Evolutionary conservation across 2,329 filamentous ascomycete species (phyloP), one percentile per base, ranked within the genome.

Genomic region (Fusarium tuaranense): DNA sequence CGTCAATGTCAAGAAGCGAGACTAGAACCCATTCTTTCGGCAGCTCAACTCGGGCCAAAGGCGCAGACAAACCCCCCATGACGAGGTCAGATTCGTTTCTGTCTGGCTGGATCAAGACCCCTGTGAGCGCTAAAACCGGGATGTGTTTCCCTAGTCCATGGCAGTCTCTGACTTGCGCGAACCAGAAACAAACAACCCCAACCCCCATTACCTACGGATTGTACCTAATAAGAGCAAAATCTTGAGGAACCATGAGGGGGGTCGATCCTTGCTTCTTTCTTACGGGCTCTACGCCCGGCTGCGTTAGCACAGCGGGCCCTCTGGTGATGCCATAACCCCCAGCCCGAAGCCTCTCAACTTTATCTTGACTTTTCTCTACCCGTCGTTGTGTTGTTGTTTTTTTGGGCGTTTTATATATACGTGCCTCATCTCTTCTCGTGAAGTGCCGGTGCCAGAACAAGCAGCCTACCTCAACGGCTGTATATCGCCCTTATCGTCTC

Each of bases 301-400:
- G 69, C 76, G 74, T 78, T 78, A 79, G 77, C 51, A 48, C 30
- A 22, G 74, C 72, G 73, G 78, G 71, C 70, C 74, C 70, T 70
- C 27, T 53, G 61, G 73, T 78, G 78, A 78, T 78, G 72, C 75
- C 71, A 76, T 76, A 72, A 69, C 71, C 65, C 51, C 51, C 59
- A 74, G 74, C 53, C 58, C 44, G 38, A 63, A 57, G 63, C 58
- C 67, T 70, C 65, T 39, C 63, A 72, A 73, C 69, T 73, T 39
- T 71, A 78, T 68, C 59, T 76, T 25, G 65, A 70, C 70, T 74
- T 68, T 63, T 77, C 62, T 66, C 67, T 70, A 36, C 58, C 59
- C 39, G 41, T 46, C 41, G 20, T 57, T 32, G 32, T 55, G 36
- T 55, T 55, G 51, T 41, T 25, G 25, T 27, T 27, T 63, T 22